Base-by-base conservation (phyloP, 129 eudicot genomes). In the Pseudognaphalium luteoalbum region DNA sequence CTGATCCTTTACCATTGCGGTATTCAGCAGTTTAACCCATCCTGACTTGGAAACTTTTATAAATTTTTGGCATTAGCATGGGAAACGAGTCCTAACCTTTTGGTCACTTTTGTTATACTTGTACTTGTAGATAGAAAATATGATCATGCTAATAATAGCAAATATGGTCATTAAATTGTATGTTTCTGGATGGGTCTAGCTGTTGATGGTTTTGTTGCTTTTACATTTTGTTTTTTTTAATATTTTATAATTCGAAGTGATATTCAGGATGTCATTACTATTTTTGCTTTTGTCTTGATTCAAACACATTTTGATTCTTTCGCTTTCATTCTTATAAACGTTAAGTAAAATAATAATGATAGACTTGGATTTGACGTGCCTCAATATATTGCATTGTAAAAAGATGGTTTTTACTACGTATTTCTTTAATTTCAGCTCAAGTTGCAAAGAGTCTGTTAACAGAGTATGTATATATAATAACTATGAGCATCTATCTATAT, bases 1-100 rank as follows among this genome's bases (percentile, higher is more conserved):
- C 91, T 25, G 90, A 88, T 65, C 82, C 68, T 1, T 79, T 82
- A 56, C 93, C 88, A 11, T 66, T 83, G 76, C 86, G 81, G 22
- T 88, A 85, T 78, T 88, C 93, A 32, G 66, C 89, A 7, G 85
- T 71, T 71, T 78, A 50, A 77, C 22, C 16, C 51, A 2, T 11
- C 57, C n/a, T 16, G 32, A 59, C 33, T 22, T 21, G 44, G 54
- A 64, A 78, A 50, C 72, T n/a, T 66, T 0, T 16, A 8, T 16
- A 8, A 39, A 8, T 37, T 19, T 19, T 39, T 0, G 56, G 0
- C 44, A 67, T 68, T 68, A 39, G 32, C 54, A 19, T 17, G 32
- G 70, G 47, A 66, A 66, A 30, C 64, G 33, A 35, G 16, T 28
- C 37, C 68, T 16, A 62, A 62, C 39, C 68, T 62, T 66, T 35